A percentile compares a stretch with the other conserved stretches of the same genome.
Conservation (phyloP, 768 basidiomycete species). For the Coprinopsis strossmayeri region DNA sequence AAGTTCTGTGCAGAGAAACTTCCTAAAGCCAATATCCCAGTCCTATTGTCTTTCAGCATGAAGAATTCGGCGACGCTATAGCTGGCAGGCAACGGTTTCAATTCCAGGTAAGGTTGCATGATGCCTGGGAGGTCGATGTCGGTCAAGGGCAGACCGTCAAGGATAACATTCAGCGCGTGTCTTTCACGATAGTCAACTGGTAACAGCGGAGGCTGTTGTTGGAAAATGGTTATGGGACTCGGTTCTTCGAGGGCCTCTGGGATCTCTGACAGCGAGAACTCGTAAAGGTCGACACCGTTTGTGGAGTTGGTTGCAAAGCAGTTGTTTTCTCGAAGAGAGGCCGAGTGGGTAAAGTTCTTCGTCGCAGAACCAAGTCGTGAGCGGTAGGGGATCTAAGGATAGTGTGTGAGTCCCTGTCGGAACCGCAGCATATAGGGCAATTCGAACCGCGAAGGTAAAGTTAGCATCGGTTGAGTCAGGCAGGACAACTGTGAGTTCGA, state of each 20-base stretch:
- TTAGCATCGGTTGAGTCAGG: slow-evolving; percentile 23
- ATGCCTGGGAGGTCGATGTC: slow-evolving; percentile 37
- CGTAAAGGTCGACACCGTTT: slow-evolving; percentile 40
- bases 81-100: slow-evolving; percentile 35
- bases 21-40: slow-evolving; percentile 51
- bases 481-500: slow-evolving; percentile 40
- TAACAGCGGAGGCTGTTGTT: slow-evolving; percentile 32
- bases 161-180: slow-evolving; percentile 40
- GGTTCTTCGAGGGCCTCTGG: slow-evolving; percentile 10
- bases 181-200: slow-evolving; percentile 22
- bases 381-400: slow-evolving; percentile 46
- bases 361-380: slow-evolving; percentile 42
- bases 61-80: slow-evolving; percentile 49
- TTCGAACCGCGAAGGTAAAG: slow-evolving; percentile 40
- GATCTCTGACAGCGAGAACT: not conserved
- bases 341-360: slow-evolving; percentile 39
- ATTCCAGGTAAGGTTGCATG: slow-evolving; percentile 31
- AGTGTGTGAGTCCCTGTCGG: too few relatives aligned
- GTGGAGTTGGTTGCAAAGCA: slow-evolving; percentile 42
- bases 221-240: slow-evolving; percentile 24
- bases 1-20: slow-evolving; percentile 47
- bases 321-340: slow-evolving; percentile 46
- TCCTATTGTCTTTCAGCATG: slow-evolving; percentile 43
- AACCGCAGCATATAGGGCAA: not conserved
- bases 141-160: slow-evolving; percentile 38